These are phyloP conservation scores for Colletotrichum eremochloae DNA, from an alignment of 2,329 filamentous ascomycete species.

Conservation along the genomic window DNA sequence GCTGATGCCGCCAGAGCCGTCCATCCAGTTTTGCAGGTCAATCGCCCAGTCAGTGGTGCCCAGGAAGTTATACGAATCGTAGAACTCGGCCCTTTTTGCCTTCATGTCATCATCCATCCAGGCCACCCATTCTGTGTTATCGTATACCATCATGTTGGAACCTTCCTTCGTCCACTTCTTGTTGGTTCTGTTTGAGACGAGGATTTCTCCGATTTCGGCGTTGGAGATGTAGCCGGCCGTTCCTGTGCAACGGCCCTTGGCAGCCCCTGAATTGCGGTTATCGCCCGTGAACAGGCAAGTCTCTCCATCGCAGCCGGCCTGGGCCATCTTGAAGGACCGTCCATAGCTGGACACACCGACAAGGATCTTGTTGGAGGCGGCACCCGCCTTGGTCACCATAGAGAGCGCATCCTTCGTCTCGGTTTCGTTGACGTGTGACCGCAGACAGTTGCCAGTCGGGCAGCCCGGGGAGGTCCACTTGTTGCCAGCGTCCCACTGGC, in stretches of 20 bases:
- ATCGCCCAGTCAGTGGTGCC: conserved; percentile 29
- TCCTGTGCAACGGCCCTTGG: conserved; percentile 47
- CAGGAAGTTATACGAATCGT: background rate
- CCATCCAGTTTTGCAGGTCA: conserved; percentile 13
- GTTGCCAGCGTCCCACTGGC: conserved; percentile 48
- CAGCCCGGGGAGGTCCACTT: conserved; percentile 46
- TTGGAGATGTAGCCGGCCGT: conserved; percentile 51
- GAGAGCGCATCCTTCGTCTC: conserved; percentile 51
- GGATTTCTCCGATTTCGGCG: conserved; percentile 48
- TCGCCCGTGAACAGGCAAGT: conserved; percentile 47
- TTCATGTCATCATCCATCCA: conserved; percentile 50
- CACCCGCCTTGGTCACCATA: conserved; percentile 54
- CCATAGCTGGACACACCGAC: conserved; percentile 52
- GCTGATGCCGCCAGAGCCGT: background rate
- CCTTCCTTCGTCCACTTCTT: background rate
- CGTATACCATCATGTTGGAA: conserved; percentile 44
- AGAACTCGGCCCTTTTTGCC: conserved; percentile 37
- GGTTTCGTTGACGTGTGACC: conserved; percentile 55
- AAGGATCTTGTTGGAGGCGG: conserved; percentile 48
- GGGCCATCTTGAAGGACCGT: conserved; percentile 51
- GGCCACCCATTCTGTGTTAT: conserved; percentile 51
- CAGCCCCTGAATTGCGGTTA: conserved; percentile 42
- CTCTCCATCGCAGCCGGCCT: conserved; percentile 46
- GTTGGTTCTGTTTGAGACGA: background rate
- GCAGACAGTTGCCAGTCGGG: conserved; percentile 51